Conservation (phyloP, 2,329 filamentous ascomycete genomes). For the Microcyclospora pomicola region DNA sequence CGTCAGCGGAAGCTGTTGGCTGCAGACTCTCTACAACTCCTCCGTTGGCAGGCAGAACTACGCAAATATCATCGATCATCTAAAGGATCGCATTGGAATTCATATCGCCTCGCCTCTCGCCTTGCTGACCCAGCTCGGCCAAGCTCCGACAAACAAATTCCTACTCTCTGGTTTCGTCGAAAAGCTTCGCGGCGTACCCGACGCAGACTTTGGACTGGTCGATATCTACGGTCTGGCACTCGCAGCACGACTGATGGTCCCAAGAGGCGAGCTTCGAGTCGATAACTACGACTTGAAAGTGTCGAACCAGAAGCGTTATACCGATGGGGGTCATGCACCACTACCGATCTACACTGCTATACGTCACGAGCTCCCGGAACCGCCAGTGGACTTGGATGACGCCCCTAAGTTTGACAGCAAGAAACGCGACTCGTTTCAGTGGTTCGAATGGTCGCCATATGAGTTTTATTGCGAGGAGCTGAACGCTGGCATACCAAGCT, state of each 20-base stretch:
- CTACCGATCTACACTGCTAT: constrained; percentile 93
- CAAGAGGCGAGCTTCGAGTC: constrained; percentile 67
- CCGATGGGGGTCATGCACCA: constrained; percentile 66
- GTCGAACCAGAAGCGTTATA: constrained; percentile 67
- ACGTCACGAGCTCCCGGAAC: constrained; percentile 76
- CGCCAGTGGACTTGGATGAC: constrained; percentile 27
- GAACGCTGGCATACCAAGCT: constrained; percentile 81
- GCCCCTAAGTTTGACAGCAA: constrained; percentile 27
- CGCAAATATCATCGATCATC: constrained; percentile 59
- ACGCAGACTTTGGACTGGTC: constrained; percentile 76
- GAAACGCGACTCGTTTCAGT: constrained; percentile 71
- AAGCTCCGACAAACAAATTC: constrained; percentile 84
- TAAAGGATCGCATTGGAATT: constrained; percentile 70
- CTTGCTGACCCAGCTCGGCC: constrained; percentile 67
- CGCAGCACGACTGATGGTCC: constrained; percentile 71
- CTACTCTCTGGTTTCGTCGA: constrained; percentile 80
- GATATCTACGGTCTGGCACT: constrained; percentile 84
- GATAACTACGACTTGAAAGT: constrained; percentile 73
- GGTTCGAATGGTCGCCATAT: constrained; percentile 92
- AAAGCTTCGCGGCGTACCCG: constrained; percentile 70
- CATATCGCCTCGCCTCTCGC: constrained; percentile 89
- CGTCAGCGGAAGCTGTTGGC: constrained; percentile 92
- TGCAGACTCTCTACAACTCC: constrained; percentile 77
- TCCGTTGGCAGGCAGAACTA: constrained; percentile 59
- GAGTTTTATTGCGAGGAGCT: constrained; percentile 94